A percentile compares a stretch with the other conserved stretches of the same genome.
These are phyloP conservation scores for Diplodia seriata DNA, from an alignment of 2,329 filamentous ascomycete genomes.

Conservation along the genomic window DNA sequence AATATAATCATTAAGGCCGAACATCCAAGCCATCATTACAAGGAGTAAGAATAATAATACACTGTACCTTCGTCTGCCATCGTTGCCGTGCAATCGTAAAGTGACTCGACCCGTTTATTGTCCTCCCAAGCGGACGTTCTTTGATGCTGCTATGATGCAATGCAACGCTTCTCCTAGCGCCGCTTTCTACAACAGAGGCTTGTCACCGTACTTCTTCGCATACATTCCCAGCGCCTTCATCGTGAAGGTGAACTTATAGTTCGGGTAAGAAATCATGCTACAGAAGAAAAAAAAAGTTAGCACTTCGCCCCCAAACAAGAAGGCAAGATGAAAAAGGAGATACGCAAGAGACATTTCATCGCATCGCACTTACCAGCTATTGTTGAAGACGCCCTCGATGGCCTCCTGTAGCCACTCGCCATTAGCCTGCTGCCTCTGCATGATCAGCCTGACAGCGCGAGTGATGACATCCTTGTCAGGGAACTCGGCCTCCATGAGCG, in stretches of 20 bases:
- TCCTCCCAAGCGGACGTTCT: neutral
- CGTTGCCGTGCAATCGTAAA: neutral
- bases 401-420: constrained; percentile 95
- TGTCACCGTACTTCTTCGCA: constrained; percentile 72
- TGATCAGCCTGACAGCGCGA: constrained; percentile 79
- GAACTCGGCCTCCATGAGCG: constrained; percentile 81
- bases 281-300: neutral
- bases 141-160: neutral
- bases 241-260: constrained; percentile 97
- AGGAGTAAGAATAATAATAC: neutral
- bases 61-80: neutral
- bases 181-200: constrained; percentile 55
- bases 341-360: too few relatives aligned
- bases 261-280: constrained; percentile 97
- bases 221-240: constrained; percentile 95
- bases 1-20: neutral
- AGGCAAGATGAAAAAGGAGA: constrained; percentile 4
- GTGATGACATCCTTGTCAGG: constrained; percentile 75
- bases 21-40: neutral
- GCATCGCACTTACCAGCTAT: constrained; percentile 73
- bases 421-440: constrained; percentile 82
- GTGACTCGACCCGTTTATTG: neutral
- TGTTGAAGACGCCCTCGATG: constrained; percentile 98
- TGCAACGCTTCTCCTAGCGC: neutral
- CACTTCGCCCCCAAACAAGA: too few relatives aligned